Evolutionary conservation across 768 basidiomycete species (phyloP).

Genomic region (Hydnomerulius pinastri): DNA sequence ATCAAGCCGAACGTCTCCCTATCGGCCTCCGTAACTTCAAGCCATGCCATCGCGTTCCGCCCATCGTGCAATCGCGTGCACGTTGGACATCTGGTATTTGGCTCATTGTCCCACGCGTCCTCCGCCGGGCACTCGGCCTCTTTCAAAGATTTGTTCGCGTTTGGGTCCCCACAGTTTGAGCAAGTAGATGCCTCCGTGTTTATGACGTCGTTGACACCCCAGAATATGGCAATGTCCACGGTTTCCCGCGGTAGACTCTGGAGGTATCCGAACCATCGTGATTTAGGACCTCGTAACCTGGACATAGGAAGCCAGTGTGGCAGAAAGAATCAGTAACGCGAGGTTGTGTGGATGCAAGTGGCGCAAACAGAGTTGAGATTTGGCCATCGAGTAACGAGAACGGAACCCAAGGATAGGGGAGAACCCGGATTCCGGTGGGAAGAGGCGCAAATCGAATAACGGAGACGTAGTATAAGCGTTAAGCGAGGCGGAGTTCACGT

Average conservation of each 20-base stretch:
- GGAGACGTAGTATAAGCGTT: constrained; percentile 9
- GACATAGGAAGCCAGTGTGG: constrained; percentile 12
- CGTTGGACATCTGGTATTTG: constrained; percentile 10
- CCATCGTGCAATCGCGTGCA: constrained; percentile 28
- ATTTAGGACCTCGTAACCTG: constrained; percentile 50
- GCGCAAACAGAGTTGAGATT: constrained; percentile 3
- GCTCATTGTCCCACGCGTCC: not conserved
- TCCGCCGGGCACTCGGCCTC: constrained; percentile 2
- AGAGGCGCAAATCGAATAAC: constrained; percentile 11
- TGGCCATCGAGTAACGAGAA: constrained; percentile 9
- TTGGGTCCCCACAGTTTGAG: constrained; percentile 13
- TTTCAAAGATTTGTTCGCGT: constrained; percentile 7
- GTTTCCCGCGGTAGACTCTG: constrained; percentile 56
- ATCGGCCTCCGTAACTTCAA: constrained; percentile 33
- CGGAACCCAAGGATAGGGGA: constrained; percentile 16
- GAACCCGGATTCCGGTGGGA: constrained; percentile 27
- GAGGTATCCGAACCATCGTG: constrained; percentile 67
- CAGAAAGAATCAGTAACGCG: constrained; percentile 6
- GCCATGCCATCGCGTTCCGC: constrained; percentile 34
- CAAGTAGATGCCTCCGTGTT: constrained; percentile 17
- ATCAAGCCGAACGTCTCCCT: constrained; percentile 23
- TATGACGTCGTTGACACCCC: constrained; percentile 40
- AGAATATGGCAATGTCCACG: constrained; percentile 64
- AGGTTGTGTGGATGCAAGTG: too few species aligned
- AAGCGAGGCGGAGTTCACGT: constrained; percentile 18